phyloP scores from a whole-genome alignment of 2,329 filamentous ascomycete genomes.

The Leptosphaerulina australis region DNA sequence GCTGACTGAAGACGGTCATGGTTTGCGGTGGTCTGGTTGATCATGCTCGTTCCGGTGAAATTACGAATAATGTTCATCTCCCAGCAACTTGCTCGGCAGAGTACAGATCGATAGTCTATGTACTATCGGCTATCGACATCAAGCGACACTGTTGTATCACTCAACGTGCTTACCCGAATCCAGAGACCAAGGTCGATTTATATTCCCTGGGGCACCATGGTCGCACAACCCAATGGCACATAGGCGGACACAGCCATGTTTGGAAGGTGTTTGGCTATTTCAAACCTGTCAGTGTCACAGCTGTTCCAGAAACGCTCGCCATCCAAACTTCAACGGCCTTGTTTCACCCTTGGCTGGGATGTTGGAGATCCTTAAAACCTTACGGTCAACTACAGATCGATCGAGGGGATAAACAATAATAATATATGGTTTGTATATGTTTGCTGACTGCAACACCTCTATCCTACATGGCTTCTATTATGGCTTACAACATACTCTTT shows the following conservation, averaged over 20 bases:
- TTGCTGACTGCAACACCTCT: conserved; percentile 9
- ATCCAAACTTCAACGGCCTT: conserved; percentile 14
- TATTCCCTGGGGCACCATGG: conserved; percentile 7
- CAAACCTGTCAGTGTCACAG: conserved; percentile 22
- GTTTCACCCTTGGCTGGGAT: conserved; percentile 11
- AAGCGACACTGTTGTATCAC: conserved; percentile 9
- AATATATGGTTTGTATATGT: not conserved
- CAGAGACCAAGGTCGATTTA: conserved; percentile 15
- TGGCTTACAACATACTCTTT: conserved; percentile 74
- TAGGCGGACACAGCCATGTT: conserved; percentile 11
- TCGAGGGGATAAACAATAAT: conserved; percentile 2
- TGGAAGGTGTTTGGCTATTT: conserved; percentile 18
- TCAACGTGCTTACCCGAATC: conserved; percentile 15
- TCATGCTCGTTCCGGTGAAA: conserved; percentile 4
- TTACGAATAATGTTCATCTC: not conserved
- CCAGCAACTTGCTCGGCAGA: conserved; percentile 1
- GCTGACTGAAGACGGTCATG: not conserved
- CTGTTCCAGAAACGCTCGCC: conserved; percentile 28
- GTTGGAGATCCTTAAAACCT: not conserved
- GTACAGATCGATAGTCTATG: conserved; percentile 21
- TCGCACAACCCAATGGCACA: conserved; percentile 14
- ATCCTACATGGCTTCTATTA: conserved; percentile 15
- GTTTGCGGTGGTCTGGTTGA: not conserved
- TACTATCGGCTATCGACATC: conserved; percentile 10
- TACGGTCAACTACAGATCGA: conserved; percentile 5